These are phyloP conservation scores for Wolfiporia cocos DNA, from an alignment of 1,284 basidiomycete species.

Conservation along the genomic window DNA sequence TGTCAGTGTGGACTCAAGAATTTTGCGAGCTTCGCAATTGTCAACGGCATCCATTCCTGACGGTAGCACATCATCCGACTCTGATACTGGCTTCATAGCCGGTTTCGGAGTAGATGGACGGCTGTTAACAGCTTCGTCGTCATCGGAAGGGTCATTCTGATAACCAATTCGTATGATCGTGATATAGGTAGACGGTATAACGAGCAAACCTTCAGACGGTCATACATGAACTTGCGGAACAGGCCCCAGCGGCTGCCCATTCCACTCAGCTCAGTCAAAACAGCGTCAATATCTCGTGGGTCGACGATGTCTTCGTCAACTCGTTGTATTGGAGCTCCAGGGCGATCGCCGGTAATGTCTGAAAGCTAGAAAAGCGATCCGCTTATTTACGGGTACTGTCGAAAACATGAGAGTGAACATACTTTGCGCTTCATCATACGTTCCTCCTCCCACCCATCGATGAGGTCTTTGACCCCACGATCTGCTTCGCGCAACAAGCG, in stretches of 20 bases:
- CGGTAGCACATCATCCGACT: too few relatives aligned
- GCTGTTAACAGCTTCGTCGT: too few relatives aligned
- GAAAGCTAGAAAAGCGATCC: too few relatives aligned
- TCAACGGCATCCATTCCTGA: slow-evolving; percentile 34
- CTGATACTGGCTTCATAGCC: too few relatives aligned
- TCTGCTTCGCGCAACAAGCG: slow-evolving; percentile 85
- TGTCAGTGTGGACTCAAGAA: slow-evolving; percentile 66
- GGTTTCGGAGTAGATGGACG: too few relatives aligned
- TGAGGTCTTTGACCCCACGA: slow-evolving; percentile 68
- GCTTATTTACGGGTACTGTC: too few relatives aligned
- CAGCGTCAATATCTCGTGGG: slow-evolving; percentile 85
- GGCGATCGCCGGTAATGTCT: slow-evolving; percentile 21
- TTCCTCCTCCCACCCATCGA: slow-evolving; percentile 90
- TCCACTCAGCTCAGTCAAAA: slow-evolving; percentile 80
- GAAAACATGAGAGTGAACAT: too few relatives aligned
- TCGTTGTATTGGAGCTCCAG: slow-evolving; percentile 32
- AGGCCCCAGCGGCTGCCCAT: slow-evolving; percentile 91
- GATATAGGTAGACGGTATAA: slow-evolving; percentile 4
- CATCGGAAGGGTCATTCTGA: too few relatives aligned
- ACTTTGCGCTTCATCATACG: slow-evolving; percentile 72
- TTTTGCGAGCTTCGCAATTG: slow-evolving; percentile 45
- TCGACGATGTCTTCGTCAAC: slow-evolving; percentile 71
- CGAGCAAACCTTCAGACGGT: slow-evolving; percentile 52
- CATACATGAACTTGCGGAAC: slow-evolving; percentile 83
- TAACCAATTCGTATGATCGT: too few relatives aligned